Evolutionary conservation across 495 filamentous ascomycete species (phyloP).

Genomic region (Trichocladium antarcticum): DNA sequence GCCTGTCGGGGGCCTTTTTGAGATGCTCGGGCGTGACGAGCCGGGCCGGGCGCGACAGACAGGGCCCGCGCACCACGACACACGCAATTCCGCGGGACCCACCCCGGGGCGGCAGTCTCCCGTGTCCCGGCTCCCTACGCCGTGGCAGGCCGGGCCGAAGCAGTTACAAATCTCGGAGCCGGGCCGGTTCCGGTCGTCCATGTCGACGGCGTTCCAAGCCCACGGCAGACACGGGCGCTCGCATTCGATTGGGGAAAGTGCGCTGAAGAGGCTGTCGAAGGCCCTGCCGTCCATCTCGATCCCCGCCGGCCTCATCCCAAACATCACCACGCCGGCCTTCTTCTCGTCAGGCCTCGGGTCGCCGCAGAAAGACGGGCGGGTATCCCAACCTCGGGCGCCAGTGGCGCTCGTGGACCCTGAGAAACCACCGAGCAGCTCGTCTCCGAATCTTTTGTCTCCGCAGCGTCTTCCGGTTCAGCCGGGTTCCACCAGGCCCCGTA

Average conservation of each 20-base stretch:
- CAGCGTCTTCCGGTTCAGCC: conserved; percentile 19
- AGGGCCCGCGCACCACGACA: background rate
- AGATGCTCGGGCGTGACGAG: conserved; percentile 18
- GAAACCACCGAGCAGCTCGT: background rate
- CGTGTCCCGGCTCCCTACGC: conserved; percentile 32
- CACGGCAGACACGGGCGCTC: conserved; percentile 28
- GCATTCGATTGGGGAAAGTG: conserved; percentile 34
- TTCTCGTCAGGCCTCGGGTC: conserved; percentile 26
- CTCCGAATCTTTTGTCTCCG: conserved; percentile 3
- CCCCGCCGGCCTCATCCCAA: conserved; percentile 31
- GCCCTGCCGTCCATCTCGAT: conserved; percentile 45
- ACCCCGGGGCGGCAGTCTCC: conserved; percentile 3
- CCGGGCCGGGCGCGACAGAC: background rate
- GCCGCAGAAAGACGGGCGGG: conserved; percentile 17
- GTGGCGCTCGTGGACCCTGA: conserved; percentile 1
- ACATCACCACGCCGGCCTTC: conserved; percentile 39
- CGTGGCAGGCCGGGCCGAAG: conserved; percentile 43
- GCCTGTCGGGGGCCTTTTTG: conserved; percentile 46
- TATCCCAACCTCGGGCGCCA: conserved; percentile 10
- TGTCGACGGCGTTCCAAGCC: conserved; percentile 30
- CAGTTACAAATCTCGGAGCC: conserved; percentile 29
- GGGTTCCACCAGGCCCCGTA: conserved; percentile 18
- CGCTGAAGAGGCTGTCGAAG: conserved; percentile 37
- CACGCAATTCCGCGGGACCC: background rate
- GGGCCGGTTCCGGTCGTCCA: conserved; percentile 24